Conservation (phyloP, 257 asterid genomes). For the Solanum sejunctum region DNA sequence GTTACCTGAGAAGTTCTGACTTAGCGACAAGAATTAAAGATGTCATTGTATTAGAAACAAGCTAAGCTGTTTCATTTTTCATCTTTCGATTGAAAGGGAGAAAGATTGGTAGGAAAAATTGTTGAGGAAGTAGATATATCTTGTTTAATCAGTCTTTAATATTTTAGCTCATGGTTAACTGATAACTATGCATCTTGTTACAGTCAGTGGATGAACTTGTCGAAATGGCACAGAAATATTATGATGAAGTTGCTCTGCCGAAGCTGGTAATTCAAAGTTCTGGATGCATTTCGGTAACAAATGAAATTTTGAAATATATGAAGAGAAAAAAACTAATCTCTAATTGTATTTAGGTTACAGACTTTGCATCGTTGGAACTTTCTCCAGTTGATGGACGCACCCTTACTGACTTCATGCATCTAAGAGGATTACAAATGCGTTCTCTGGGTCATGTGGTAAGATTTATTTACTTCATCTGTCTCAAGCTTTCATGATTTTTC, state of each 20-base stretch:
- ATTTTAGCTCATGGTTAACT: not conserved
- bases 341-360: constrained; percentile 61
- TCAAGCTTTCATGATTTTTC: not conserved
- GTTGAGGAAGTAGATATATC: not conserved
- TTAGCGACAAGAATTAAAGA: not conserved
- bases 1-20: not conserved
- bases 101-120: not conserved
- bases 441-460: constrained; percentile 95
- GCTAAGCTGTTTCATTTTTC: not conserved
- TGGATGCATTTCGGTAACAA: not conserved
- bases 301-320: not conserved
- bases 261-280: constrained; percentile 56
- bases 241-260: constrained; percentile 87
- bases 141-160: constrained; percentile 7
- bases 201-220: constrained; percentile 87
- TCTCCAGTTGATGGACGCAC: constrained; percentile 99
- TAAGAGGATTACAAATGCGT: constrained; percentile 83
- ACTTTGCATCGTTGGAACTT: constrained; percentile 97
- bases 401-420: constrained; percentile 96
- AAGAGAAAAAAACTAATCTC: constrained; percentile 4
- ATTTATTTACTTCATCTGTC: constrained; percentile 2
- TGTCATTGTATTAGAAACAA: not conserved
- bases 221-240: constrained; percentile 67
- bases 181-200: constrained; percentile 13
- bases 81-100: not conserved